These are phyloP conservation scores for Thalia dealbata DNA, from an alignment of 176 grass and related monocot genomes.

Conservation along the genomic window DNA sequence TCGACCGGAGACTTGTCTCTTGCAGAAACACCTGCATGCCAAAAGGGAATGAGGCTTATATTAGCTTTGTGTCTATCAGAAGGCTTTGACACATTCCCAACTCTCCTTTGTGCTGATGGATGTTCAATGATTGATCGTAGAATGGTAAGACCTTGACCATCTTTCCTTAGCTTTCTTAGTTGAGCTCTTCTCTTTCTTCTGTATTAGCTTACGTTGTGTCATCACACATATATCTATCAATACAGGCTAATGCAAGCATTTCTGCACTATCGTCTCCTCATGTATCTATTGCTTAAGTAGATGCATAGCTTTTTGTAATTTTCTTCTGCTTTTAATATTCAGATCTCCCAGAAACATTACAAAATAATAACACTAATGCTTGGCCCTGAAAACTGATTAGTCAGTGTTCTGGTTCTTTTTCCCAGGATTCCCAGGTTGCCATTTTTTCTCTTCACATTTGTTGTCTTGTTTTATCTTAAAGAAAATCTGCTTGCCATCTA, in stretches of 20 bases:
- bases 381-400: too few species aligned
- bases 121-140: slow-evolving; percentile 18
- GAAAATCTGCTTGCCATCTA: too few species aligned
- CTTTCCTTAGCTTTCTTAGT: not conserved
- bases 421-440: too few species aligned
- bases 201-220: not conserved
- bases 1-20: slow-evolving; percentile 10
- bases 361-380: too few species aligned
- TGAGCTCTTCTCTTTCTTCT: not conserved
- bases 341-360: too few species aligned
- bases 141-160: slow-evolving; percentile 11
- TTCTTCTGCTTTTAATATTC: too few species aligned
- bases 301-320: too few species aligned
- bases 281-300: too few species aligned
- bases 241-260: not conserved
- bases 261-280: too few species aligned
- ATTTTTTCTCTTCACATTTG: too few species aligned
- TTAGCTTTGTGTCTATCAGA: slow-evolving; percentile 12
- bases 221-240: not conserved
- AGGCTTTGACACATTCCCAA: slow-evolving; percentile 18
- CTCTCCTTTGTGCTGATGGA: slow-evolving; percentile 14
- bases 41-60: slow-evolving; percentile 15
- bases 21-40: slow-evolving; percentile 9
- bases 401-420: too few species aligned
- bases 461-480: too few species aligned